Evolutionary conservation across 1,139 yeast species (phyloP), one percentile per base, ranked within the genome.

Genomic region (Blastobotrys aristatus): DNA sequence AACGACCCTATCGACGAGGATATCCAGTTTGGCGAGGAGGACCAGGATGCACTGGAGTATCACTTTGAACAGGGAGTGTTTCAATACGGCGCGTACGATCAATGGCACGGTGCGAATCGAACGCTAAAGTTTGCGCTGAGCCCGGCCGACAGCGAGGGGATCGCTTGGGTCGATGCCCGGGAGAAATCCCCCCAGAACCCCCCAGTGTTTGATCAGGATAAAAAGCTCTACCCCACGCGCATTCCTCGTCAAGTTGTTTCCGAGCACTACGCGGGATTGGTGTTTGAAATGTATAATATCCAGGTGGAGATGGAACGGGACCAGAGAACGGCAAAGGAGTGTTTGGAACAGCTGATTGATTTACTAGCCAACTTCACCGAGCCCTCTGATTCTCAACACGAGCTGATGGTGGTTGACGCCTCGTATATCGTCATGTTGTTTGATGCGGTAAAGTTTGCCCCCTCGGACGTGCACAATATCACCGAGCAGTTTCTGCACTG

Each of bases 121-220:
- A 62, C 67, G 7, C 53, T 77, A 34, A 70, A 69, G 42, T 75
- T 73, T 51, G 63, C 66, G 47, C 50, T 74, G 42, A 69, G 68
- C 44, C 73, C 77, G 2, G 61, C 70, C 16, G 60, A 69, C 3
- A 60, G 64, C 16, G 70, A 68, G 38, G 72, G 74, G 22, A 64
- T 66, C 52, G 70, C 73, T 17, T 71, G 70, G 59, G 63, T 74
- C 20, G 60, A 60, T 29, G 61, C 65, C n/a, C 54, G 57, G 22
- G 42, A 40, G 29, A 43, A 35, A 20, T 56, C 49, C 21, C n/a
- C n/a, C n/a, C n/a, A n/a, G n/a, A 53, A 55, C 14, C 51, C 55
- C 32, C 54, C 58, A 35, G 54, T 58, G 1, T 61, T 44, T 33
- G 62, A 61, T 6, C 53, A 55, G 29, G 70, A 68, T 26, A 53